These are phyloP conservation scores for Neurospora cerealis DNA, from an alignment of 495 filamentous ascomycete species.

Conservation along the genomic window DNA sequence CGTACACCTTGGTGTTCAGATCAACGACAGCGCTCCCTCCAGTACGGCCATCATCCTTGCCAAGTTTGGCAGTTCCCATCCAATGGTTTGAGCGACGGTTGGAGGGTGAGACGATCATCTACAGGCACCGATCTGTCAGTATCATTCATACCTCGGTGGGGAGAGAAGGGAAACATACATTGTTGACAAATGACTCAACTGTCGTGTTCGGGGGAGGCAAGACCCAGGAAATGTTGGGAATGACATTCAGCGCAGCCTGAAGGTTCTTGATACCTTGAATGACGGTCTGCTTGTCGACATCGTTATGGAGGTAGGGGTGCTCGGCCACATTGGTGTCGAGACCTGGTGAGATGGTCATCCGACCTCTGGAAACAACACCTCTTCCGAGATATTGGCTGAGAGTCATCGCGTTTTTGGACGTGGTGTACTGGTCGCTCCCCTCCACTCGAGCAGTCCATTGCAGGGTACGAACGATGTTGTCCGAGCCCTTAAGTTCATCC, in stretches of 20 bases:
- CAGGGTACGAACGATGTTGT: conserved; percentile 54
- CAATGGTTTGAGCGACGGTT: conserved; percentile 61
- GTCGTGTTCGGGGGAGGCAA: conserved; percentile 44
- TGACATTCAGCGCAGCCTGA: conserved; percentile 39
- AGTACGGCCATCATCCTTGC: conserved; percentile 53
- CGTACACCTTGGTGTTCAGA: conserved; percentile 59
- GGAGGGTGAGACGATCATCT: conserved; percentile 43
- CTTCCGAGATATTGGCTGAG: conserved; percentile 57
- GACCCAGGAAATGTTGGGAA: conserved; percentile 45
- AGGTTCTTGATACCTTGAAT: conserved; percentile 51
- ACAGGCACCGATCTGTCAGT: background rate
- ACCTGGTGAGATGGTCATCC: conserved; percentile 44
- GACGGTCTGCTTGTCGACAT: conserved; percentile 40
- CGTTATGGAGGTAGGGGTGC: conserved; percentile 42
- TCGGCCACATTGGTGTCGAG: conserved; percentile 44
- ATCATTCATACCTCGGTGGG: background rate
- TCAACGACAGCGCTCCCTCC: conserved; percentile 61
- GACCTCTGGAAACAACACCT: conserved; percentile 50
- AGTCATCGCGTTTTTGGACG: conserved; percentile 41
- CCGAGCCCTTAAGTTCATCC: conserved; percentile 45
- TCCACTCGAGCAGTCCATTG: conserved; percentile 59
- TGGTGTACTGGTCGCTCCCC: conserved; percentile 30
- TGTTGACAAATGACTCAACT: conserved; percentile 44
- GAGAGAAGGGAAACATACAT: conserved; percentile 5
- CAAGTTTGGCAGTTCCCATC: conserved; percentile 53